Evolutionary conservation across 2,329 filamentous ascomycete genomes (phyloP).

Genomic region (Talaromyces atroroseus): DNA sequence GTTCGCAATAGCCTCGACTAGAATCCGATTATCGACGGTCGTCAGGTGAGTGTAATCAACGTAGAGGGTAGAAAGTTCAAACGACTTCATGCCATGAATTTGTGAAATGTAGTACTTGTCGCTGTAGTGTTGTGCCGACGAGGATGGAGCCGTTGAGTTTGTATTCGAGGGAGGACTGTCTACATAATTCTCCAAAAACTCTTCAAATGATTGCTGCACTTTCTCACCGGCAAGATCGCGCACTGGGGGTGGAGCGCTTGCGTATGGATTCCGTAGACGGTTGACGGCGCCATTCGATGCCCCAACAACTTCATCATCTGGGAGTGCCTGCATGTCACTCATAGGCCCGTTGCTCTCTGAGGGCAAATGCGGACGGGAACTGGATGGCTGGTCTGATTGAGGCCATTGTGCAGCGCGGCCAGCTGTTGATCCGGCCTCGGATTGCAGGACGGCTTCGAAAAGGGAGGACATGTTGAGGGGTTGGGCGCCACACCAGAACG

Average conservation of each 20-base stretch:
- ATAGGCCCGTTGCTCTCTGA: conserved; percentile 47
- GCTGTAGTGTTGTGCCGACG: conserved; percentile 51
- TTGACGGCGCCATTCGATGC: conserved; percentile 42
- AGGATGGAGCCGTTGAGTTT: conserved; percentile 34
- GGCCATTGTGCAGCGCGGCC: conserved; percentile 25
- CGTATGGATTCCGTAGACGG: conserved; percentile 45
- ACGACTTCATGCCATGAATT: conserved; percentile 57
- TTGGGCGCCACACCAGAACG: conserved; percentile 23
- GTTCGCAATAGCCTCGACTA: conserved; percentile 79
- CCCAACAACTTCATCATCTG: conserved; percentile 58
- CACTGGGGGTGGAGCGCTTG: conserved; percentile 52
- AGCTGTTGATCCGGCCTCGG: conserved; percentile 34
- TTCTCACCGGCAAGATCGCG: conserved; percentile 58
- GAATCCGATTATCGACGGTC: conserved; percentile 67
- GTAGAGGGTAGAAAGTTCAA: conserved; percentile 60
- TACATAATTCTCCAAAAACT: conserved; percentile 56
- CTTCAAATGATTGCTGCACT: conserved; percentile 58
- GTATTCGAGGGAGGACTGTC: conserved; percentile 53
- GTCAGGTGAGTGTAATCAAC: conserved; percentile 72
- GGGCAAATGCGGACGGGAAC: conserved; percentile 50
- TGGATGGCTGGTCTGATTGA: conserved; percentile 41
- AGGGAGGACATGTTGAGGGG: conserved; percentile 35
- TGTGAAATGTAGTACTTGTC: conserved; percentile 64
- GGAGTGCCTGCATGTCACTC: conserved; percentile 55
- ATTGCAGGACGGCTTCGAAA: conserved; percentile 39